Evolutionary conservation across 331 rosid genomes (phyloP), one percentile per base, ranked within the genome.

Genomic region (Rhamnella rubrinervis): DNA sequence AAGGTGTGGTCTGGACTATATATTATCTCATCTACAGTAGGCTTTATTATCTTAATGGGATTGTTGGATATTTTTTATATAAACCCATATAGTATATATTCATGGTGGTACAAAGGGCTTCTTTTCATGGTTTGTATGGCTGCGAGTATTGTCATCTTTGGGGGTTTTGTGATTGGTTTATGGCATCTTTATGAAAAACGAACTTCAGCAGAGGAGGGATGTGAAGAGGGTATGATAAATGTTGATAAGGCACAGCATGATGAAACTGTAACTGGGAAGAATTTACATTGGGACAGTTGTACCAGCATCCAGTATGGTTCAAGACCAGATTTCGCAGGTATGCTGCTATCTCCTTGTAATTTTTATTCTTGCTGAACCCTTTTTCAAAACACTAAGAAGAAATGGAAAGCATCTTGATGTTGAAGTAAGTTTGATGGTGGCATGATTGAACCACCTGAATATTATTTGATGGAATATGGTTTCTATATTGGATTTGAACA

Each of bases 81-180:
- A 65, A 85, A 80, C 25, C 97, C 92, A 55, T 85, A 19, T 56
- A 38, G 78, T 28, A 81, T 93, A 57, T 7, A 26, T 0, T 65
- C 59, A 70, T 88, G 97, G 96, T 93, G 97, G 97, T 91, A 87
- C 88, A 93, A 77, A 65, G 97, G 96, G 70, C 76, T 93, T 47
- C 91, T 93, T 51, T 78, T 84, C 59, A 55, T 86, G 5, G 72
- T 52, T 28, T 85, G 89, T 85, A 90, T 93, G 97, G 64, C 80
- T 76, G 83, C 84, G 18, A 78, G 96, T 75, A 88, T 83, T 41
- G 56, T 87, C 26, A 64, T 88, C 71, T 88, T 93, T 67, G 98
- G 98, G 41, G 98, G 98, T 61, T 26, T 72, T 56, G 92, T 87
- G 57, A 66, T 83, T 80, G 84, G 56, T 55, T 46, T 88, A 25